phyloP scores from a whole-genome alignment of 129 eudicot genomes.

The Solidago caesia region DNA sequence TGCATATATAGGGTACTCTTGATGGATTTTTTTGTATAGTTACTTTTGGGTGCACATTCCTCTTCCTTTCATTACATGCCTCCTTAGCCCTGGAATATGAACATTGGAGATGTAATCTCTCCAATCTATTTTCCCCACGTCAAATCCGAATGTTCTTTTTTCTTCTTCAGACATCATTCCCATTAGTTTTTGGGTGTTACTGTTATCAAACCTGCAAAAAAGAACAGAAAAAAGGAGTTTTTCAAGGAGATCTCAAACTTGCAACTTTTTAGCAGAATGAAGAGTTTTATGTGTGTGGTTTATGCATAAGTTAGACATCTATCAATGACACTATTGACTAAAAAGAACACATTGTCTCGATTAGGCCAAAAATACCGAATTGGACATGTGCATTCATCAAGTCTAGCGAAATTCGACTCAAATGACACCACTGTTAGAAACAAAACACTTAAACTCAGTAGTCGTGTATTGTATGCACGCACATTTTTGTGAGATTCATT shows the following conservation, averaged over 20 bases:
- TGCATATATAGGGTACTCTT: constrained; percentile 22
- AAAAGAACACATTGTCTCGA: neutral
- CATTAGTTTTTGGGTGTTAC: constrained; percentile 68
- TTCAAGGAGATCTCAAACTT: neutral
- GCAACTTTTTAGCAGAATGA: neutral
- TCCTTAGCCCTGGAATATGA: constrained; percentile 94
- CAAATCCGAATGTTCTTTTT: constrained; percentile 65
- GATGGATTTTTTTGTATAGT: constrained; percentile 14
- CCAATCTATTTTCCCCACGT: constrained; percentile 93
- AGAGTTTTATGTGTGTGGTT: no score
- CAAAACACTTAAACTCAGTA: no score
- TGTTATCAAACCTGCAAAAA: constrained; percentile 76
- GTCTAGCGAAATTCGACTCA: no score
- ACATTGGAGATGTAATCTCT: constrained; percentile 84
- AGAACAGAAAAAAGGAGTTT: neutral
- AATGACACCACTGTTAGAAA: no score
- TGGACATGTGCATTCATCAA: no score
- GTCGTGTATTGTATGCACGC: no score
- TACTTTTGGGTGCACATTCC: constrained; percentile 41
- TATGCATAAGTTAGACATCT: no score
- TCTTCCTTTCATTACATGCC: constrained; percentile 98
- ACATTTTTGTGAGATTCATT: no score
- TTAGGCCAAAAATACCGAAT: neutral
- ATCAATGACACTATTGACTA: no score
- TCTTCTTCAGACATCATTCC: constrained; percentile 88